phyloP scores from a whole-genome alignment of 805 yeast genomes.

The Hemisphaericaspora nanyangensis region DNA sequence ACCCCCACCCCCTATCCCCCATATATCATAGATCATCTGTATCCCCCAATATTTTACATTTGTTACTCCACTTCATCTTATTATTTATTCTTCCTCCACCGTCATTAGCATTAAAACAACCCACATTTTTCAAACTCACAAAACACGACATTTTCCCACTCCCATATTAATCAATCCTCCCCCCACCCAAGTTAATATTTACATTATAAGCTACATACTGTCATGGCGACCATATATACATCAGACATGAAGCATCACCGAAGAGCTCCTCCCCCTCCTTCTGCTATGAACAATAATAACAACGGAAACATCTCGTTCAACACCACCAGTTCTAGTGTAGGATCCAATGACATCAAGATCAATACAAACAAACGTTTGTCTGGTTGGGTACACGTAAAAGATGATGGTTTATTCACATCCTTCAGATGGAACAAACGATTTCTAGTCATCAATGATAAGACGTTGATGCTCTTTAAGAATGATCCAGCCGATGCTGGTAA shows the following conservation, averaged over 20 bases:
- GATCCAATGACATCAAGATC: constrained; percentile 13
- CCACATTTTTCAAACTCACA: no score
- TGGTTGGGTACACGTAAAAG: constrained; percentile 92
- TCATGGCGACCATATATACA: constrained; percentile 38
- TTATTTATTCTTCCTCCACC: no score
- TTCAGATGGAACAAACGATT: constrained; percentile 92
- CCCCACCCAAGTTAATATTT: background rate
- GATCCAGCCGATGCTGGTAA: constrained; percentile 33
- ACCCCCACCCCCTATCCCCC: no score
- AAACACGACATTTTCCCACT: no score
- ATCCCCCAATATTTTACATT: no score
- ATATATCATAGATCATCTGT: no score
- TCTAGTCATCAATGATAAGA: constrained; percentile 71
- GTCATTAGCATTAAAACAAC: no score
- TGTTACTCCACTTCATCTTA: no score
- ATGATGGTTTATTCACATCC: constrained; percentile 77
- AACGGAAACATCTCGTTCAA: background rate
- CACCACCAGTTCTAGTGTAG: background rate
- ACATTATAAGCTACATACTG: background rate
- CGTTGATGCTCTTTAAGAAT: constrained; percentile 68
- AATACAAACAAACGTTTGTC: constrained; percentile 35
- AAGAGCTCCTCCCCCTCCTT: constrained; percentile 40
- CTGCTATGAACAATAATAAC: background rate
- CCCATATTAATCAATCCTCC: no score
- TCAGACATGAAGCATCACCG: constrained; percentile 40